phyloP scores from a whole-genome alignment of 495 filamentous ascomycete species.

The Hyaloscypha bicolor region DNA sequence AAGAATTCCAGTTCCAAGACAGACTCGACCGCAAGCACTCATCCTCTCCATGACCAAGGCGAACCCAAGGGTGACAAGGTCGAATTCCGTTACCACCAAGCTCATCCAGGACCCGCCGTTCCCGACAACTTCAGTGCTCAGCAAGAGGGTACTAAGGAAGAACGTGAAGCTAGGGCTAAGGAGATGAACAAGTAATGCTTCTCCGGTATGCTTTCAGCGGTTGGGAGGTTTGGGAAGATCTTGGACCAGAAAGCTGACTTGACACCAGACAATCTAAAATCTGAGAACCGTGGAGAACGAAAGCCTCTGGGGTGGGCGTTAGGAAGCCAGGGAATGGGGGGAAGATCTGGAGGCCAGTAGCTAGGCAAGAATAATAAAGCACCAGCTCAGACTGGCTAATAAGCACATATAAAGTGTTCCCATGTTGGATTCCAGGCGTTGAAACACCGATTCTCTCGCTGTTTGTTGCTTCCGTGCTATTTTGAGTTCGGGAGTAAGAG shows the following conservation, averaged over 20 bases:
- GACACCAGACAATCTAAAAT: constrained; percentile 21
- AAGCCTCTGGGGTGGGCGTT: neutral
- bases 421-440: neutral
- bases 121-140: constrained; percentile 46
- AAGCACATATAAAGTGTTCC: neutral
- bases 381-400: neutral
- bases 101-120: constrained; percentile 52
- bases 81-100: constrained; percentile 46
- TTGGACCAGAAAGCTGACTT: neutral
- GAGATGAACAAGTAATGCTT: constrained; percentile 62
- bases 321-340: neutral
- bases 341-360: neutral
- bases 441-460: neutral
- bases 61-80: constrained; percentile 38
- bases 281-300: neutral
- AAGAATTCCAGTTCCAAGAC: constrained; percentile 36
- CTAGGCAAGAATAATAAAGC: neutral
- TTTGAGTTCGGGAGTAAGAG: neutral
- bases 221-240: neutral
- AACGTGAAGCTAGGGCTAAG: constrained; percentile 62
- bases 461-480: neutral
- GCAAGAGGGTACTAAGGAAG: constrained; percentile 65
- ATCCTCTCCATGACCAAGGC: constrained; percentile 30
- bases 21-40: constrained; percentile 32
- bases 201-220: constrained; percentile 24